These are phyloP conservation scores for Petunia hybrid DNA, from an alignment of 305 asterid genomes.

Conservation along the genomic window DNA sequence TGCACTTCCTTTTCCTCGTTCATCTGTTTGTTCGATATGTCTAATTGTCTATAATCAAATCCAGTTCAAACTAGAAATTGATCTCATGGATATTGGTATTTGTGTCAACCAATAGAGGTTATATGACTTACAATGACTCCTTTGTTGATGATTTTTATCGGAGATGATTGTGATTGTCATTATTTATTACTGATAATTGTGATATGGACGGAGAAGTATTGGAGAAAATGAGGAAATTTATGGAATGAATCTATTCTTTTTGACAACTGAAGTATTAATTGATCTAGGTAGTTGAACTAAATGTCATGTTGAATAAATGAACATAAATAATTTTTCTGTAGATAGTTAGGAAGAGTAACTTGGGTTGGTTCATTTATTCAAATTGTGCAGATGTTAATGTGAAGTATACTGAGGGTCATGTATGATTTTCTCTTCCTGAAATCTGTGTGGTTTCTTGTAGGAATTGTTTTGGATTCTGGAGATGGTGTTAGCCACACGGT, in stretches of 20 bases:
- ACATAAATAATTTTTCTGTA: not conserved
- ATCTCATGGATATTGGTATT: not conserved
- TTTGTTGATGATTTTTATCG: not conserved
- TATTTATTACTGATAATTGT: not conserved
- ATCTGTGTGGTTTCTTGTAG: conserved; percentile 29
- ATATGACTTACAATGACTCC: not conserved
- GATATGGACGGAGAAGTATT: conserved; percentile 8
- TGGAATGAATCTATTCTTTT: conserved; percentile 4
- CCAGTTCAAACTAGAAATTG: not conserved
- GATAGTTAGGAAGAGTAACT: not conserved
- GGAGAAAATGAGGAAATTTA: conserved; percentile 1
- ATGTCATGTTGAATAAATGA: not conserved
- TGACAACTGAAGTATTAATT: not conserved
- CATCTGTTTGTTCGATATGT: not conserved
- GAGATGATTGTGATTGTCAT: not conserved
- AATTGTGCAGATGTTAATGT: not conserved
- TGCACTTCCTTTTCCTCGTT: not conserved
- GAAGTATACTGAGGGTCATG: not conserved
- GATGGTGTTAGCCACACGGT: conserved; percentile 47
- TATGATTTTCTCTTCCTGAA: not conserved
- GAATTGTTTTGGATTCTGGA: conserved; percentile 44
- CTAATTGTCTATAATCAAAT: conserved; percentile 1
- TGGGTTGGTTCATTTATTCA: not conserved
- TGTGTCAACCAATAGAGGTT: not conserved
- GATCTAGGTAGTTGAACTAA: not conserved